phyloP scores from a whole-genome alignment of 225 moss, liverwort and hornwort genomes.

The Physcomitrellopsis africana region DNA sequence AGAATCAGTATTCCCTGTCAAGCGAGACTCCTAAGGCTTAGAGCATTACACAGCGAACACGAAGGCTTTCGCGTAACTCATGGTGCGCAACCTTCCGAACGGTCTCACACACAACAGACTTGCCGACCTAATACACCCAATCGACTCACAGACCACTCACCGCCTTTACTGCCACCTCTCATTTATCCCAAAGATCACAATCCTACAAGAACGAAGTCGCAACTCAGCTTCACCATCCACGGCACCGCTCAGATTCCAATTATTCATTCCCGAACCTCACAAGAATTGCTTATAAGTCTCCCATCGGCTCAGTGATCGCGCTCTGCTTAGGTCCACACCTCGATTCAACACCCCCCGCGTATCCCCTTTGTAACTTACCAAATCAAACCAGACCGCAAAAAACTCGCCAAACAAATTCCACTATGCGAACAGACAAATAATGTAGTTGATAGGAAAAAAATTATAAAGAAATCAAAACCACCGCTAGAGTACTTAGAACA shows the following conservation, averaged over 20 bases:
- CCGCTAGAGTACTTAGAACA: too few relatives aligned
- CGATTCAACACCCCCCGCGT: background rate
- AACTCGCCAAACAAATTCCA: background rate
- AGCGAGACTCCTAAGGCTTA: background rate
- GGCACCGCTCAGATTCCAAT: slow-evolving; percentile 1
- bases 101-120: background rate
- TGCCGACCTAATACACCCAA: background rate
- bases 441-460: too few relatives aligned
- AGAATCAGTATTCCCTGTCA: background rate
- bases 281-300: background rate
- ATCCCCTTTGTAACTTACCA: background rate
- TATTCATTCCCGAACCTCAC: background rate
- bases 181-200: background rate
- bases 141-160: background rate
- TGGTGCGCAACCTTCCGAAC: background rate
- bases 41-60: background rate
- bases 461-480: too few relatives aligned
- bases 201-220: slow-evolving; percentile 7
- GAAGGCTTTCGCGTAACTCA: too few relatives aligned
- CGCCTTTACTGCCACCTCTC: slow-evolving; percentile 10
- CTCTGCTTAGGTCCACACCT: slow-evolving; percentile 2
- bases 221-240: slow-evolving; percentile 20
- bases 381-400: background rate
- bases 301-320: background rate
- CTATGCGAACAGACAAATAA: too few relatives aligned